phyloP scores from a whole-genome alignment of 176 grass and related monocot species.

The Eragrostis curvula region DNA sequence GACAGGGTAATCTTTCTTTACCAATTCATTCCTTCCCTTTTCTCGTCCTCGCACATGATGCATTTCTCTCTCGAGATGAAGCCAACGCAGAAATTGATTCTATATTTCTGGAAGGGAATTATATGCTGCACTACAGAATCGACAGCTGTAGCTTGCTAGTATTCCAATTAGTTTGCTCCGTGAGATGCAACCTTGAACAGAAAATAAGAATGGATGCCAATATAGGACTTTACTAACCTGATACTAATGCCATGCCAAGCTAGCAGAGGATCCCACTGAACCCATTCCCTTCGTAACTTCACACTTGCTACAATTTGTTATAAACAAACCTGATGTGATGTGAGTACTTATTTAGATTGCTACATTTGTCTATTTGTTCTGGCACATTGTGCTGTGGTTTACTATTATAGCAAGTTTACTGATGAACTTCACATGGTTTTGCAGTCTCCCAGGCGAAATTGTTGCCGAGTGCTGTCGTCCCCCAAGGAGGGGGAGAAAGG shows the following conservation, averaged over 20 bases:
- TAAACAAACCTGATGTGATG: not conserved
- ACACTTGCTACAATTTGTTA: not conserved
- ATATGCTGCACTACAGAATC: not conserved
- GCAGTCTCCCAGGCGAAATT: conserved; percentile 94
- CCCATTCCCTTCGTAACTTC: not conserved
- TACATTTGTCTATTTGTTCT: not conserved
- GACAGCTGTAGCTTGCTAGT: not conserved
- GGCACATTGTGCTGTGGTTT: conserved; percentile 40
- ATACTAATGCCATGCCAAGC: not conserved
- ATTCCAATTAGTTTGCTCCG: conserved; percentile 12
- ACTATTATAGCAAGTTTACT: conserved; percentile 34
- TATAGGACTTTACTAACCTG: not conserved
- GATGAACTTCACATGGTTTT: conserved; percentile 30
- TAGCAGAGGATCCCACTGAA: too few relatives aligned
- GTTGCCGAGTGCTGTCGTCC: conserved; percentile 77
- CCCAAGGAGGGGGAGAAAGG: conserved; percentile 42
- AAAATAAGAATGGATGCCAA: not conserved
- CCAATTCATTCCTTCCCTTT: not conserved
- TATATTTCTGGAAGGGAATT: not conserved
- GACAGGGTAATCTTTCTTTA: conserved; percentile 66
- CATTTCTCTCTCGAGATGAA: conserved; percentile 50
- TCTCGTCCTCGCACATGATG: conserved; percentile 25
- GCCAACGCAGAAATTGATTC: not conserved
- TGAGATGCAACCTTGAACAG: conserved; percentile 18
- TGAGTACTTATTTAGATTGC: not conserved